These are phyloP conservation scores for Climacium dendroides DNA, from an alignment of 225 moss, liverwort and hornwort species.

Conservation along the genomic window DNA sequence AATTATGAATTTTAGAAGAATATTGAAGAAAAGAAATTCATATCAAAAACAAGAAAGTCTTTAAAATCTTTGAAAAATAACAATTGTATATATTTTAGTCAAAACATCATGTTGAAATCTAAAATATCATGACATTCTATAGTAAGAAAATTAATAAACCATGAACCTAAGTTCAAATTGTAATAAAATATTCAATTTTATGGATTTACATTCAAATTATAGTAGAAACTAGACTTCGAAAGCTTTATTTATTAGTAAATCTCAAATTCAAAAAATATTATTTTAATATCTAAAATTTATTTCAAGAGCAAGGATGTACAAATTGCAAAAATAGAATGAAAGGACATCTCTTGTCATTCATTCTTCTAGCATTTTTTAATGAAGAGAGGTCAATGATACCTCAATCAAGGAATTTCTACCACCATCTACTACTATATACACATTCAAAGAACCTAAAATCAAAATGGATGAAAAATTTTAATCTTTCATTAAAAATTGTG, in stretches of 20 bases:
- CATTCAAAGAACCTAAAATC: neutral
- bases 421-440: neutral
- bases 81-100: neutral
- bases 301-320: neutral
- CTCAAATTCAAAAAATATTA: too few relatives aligned
- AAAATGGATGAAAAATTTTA: neutral
- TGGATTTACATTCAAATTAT: rapidly evolving
- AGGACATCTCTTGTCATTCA: rapidly evolving
- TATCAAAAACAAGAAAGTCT: neutral
- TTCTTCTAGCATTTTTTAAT: neutral
- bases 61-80: neutral
- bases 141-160: neutral
- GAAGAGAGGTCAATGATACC: neutral
- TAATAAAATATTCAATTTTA: too few relatives aligned
- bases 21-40: neutral
- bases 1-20: neutral
- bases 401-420: too few relatives aligned
- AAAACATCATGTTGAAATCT: neutral
- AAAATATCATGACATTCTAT: neutral
- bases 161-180: neutral
- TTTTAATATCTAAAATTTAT: neutral
- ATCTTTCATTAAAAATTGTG: neutral
- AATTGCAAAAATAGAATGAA: neutral
- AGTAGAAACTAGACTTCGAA: neutral
- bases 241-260: neutral